Evolutionary conservation across 2,329 filamentous ascomycete species (phyloP).

Genomic region (Byssochlamys sp.): DNA sequence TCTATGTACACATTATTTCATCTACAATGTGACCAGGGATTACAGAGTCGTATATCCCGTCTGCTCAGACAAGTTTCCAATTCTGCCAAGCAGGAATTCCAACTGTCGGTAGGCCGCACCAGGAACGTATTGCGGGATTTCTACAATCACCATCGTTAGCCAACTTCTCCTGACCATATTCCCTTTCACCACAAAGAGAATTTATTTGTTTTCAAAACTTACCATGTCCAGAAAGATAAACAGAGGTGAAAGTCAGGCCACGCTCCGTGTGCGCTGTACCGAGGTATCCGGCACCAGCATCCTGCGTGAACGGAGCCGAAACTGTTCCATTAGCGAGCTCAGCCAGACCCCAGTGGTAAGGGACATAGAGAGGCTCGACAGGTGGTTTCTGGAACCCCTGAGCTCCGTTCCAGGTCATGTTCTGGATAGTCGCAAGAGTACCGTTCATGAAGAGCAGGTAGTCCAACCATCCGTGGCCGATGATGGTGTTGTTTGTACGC

Average conservation of each 20-base stretch:
- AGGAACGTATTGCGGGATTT: slow-evolving; percentile 53
- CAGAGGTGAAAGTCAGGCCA: slow-evolving; percentile 41
- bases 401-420: slow-evolving; percentile 69
- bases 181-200: not conserved
- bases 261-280: slow-evolving; percentile 65
- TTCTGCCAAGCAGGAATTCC: slow-evolving; percentile 66
- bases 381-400: slow-evolving; percentile 61
- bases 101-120: slow-evolving; percentile 62
- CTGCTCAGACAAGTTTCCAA: slow-evolving; percentile 42
- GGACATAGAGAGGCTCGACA: slow-evolving; percentile 62
- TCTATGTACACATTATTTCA: not conserved
- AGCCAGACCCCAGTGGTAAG: slow-evolving; percentile 44
- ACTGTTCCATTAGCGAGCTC: not conserved
- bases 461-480: slow-evolving; percentile 66
- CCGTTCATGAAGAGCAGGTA: slow-evolving; percentile 61
- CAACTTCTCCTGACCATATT: not conserved
- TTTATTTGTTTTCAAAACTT: not conserved
- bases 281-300: slow-evolving; percentile 56
- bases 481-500: slow-evolving; percentile 60
- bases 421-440: slow-evolving; percentile 64
- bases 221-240: slow-evolving; percentile 7
- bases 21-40: not conserved
- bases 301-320: slow-evolving; percentile 34
- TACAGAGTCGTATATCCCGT: not conserved
- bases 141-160: not conserved